A percentile compares a stretch with the other conserved stretches of the same genome.
phyloP scores from a whole-genome alignment of 2,329 filamentous ascomycete genomes.

The Lasiodiplodia hormozganensis region DNA sequence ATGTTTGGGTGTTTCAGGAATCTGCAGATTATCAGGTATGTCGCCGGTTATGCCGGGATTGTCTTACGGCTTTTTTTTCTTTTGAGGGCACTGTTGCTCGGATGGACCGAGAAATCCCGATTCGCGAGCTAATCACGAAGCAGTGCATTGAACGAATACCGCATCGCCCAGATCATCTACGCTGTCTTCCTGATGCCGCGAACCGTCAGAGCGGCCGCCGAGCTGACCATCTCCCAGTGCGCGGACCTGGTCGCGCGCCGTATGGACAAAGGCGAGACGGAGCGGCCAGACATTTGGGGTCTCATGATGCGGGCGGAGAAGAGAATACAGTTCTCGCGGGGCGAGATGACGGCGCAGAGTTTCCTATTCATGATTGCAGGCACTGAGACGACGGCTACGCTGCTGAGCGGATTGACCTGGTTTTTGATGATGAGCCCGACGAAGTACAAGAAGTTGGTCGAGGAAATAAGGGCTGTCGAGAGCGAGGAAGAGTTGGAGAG shows the following conservation, averaged over 20 bases:
- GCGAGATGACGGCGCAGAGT: slow-evolving; percentile 5
- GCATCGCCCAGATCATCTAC: no score
- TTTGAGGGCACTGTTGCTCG: no score
- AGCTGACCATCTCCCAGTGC: background rate
- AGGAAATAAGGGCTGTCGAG: slow-evolving; percentile 7
- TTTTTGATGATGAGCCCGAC: slow-evolving; percentile 38
- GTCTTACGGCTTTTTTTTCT: no score
- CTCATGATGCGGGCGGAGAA: slow-evolving; percentile 8
- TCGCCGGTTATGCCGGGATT: no score
- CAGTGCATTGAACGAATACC: no score
- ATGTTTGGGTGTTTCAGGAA: slow-evolving; percentile 35
- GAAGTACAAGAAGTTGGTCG: background rate
- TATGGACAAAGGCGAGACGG: background rate
- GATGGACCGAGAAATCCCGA: no score
- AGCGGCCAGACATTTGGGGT: slow-evolving; percentile 4
- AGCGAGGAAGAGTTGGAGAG: background rate
- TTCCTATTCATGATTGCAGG: slow-evolving; percentile 5
- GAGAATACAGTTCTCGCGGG: background rate
- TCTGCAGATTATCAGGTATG: slow-evolving; percentile 27
- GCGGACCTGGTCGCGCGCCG: background rate
- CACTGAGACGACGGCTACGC: slow-evolving; percentile 10
- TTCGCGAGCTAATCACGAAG: no score
- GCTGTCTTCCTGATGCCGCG: background rate
- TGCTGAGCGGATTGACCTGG: slow-evolving; percentile 36
- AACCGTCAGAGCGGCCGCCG: background rate